phyloP scores from a whole-genome alignment of 2,329 filamentous ascomycete genomes.

The Coleophoma cylindrospora region DNA sequence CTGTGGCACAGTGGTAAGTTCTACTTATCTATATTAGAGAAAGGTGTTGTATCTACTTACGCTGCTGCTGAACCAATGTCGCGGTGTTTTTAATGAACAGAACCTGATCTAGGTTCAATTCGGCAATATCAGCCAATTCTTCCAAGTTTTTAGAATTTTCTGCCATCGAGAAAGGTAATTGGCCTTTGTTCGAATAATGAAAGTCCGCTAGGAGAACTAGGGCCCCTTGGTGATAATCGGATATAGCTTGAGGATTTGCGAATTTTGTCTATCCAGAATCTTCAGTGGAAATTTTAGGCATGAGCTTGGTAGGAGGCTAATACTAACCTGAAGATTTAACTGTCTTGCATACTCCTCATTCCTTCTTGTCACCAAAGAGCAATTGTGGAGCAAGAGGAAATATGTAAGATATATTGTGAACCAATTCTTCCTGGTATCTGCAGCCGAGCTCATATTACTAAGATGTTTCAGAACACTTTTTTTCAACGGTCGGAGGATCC shows the following conservation, averaged over 20 bases:
- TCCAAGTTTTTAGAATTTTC: not conserved
- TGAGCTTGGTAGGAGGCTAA: too few species aligned
- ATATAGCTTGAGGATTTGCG: not conserved
- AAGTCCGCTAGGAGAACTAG: slow-evolving; percentile 3
- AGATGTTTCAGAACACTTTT: not conserved
- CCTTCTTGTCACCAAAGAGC: not conserved
- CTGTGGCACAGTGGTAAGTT: too few species aligned
- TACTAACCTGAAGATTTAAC: not conserved
- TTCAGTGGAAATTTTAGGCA: too few species aligned
- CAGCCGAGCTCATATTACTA: not conserved
- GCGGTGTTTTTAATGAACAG: not conserved
- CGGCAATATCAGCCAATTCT: not conserved
- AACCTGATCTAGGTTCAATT: not conserved
- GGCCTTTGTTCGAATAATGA: slow-evolving; percentile 1
- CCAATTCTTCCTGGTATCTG: not conserved
- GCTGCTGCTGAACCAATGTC: slow-evolving; percentile 26
- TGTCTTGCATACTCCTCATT: not conserved
- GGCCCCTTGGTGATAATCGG: not conserved
- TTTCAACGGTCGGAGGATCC: not conserved
- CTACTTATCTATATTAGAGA: too few species aligned
- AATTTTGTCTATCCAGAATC: not conserved
- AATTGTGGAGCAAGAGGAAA: slow-evolving; percentile 5
- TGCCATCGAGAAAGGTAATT: not conserved
- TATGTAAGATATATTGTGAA: slow-evolving; percentile 3
- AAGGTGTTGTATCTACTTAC: slow-evolving; percentile 22